Conservation (phyloP, 129 eudicot genomes). For the Escallonia herrerae region DNA sequence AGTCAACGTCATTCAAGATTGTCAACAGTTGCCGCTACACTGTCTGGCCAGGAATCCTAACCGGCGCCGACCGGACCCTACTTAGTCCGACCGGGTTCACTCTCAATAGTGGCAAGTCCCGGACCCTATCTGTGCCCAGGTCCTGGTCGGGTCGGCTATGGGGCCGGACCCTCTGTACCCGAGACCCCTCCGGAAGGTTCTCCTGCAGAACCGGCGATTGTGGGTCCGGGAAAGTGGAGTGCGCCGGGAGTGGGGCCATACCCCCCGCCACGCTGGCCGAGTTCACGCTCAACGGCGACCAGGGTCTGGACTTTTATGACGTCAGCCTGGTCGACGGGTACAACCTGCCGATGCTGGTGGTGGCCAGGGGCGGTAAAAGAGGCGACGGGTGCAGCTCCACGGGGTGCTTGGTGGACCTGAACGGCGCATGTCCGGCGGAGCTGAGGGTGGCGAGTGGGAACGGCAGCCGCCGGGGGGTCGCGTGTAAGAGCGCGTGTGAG, state of each 20-base stretch:
- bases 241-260: conserved; percentile 72
- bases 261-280: conserved; percentile 93
- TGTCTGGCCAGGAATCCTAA: conserved; percentile 84
- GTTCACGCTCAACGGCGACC: conserved; percentile 80
- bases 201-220: conserved; percentile 78
- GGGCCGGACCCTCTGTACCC: conserved; percentile 63
- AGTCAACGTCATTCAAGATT: conserved; percentile 58
- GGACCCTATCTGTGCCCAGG: conserved; percentile 44
- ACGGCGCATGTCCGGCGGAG: conserved; percentile 65
- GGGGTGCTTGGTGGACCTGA: conserved; percentile 73
- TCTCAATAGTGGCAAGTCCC: conserved; percentile 51
- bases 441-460: conserved; percentile 48
- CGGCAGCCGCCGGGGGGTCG: conserved; percentile 40
- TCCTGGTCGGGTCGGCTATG: conserved; percentile 92
- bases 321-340: conserved; percentile 92
- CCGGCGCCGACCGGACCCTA: conserved; percentile 55
- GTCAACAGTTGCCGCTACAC: conserved; percentile 71
- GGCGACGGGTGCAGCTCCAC: conserved; percentile 66
- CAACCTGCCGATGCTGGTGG: conserved; percentile 73
- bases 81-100: conserved; percentile 56
- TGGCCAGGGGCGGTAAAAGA: conserved; percentile 47
- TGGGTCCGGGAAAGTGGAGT: conserved; percentile 58
- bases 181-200: conserved; percentile 42
- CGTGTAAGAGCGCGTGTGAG: conserved; percentile 94
- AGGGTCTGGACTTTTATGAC: conserved; percentile 75